phyloP scores from a whole-genome alignment of 495 filamentous ascomycete genomes.

The Podospora didyma region DNA sequence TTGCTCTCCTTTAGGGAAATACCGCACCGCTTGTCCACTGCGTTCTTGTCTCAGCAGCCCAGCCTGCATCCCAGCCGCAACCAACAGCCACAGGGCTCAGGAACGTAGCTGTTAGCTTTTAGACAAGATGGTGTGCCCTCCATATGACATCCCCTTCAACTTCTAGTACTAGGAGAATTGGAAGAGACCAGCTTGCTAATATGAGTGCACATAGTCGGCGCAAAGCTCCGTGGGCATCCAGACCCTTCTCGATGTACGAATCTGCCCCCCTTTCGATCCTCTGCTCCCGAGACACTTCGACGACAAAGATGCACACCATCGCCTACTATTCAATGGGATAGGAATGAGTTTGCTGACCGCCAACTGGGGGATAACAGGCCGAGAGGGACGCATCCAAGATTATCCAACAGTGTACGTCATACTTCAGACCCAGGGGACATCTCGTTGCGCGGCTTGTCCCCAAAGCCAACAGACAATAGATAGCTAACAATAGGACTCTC shows the following conservation, averaged over 20 bases:
- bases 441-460: too few species aligned
- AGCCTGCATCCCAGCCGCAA: too few species aligned
- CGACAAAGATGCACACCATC: neutral
- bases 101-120: neutral
- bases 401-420: slow-evolving; percentile 76
- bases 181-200: slow-evolving; percentile 5
- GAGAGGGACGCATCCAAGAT: slow-evolving; percentile 99
- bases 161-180: neutral
- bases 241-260: slow-evolving; percentile 92
- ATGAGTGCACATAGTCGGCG: slow-evolving; percentile 63
- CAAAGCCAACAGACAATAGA: neutral
- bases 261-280: neutral
- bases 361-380: slow-evolving; percentile 51
- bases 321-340: neutral
- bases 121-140: slow-evolving; percentile 8
- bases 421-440: neutral
- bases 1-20: too few species aligned
- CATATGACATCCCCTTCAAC: neutral
- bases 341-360: neutral
- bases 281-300: neutral
- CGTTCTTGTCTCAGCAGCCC: too few species aligned
- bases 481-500: slow-evolving; percentile 8
- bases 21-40: too few species aligned
- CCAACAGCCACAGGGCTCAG: too few species aligned
- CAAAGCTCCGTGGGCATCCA: slow-evolving; percentile 98